Evolutionary conservation across 2,329 filamentous ascomycete genomes (phyloP), one percentile per base, ranked within the genome.

Genomic region (Ophiostoma tasmaniense): DNA sequence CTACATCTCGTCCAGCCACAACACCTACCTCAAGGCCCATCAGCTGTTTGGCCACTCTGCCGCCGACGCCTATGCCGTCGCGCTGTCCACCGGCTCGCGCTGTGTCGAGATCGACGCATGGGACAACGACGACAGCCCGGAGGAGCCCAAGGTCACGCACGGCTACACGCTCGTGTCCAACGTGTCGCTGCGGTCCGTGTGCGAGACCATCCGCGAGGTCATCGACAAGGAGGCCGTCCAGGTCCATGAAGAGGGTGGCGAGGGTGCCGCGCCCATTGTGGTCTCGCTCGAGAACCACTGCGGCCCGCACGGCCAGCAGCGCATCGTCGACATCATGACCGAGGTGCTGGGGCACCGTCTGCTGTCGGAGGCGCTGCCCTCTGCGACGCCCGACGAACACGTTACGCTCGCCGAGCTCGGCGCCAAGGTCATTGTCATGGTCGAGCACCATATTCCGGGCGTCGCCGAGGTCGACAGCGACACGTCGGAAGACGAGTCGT

Each of bases 241-340:
- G 25, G 25, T n/a, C 3, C 5, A 55, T 4, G 50, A 55, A 8
- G 50, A 25, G 0, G 22, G n/a, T 22, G 50, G 22, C 25, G 25
- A 20, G 6, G 17, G 25, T 4, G 55, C 55, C 3, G 25, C 55
- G 11, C 55, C 55, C 25, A 61, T 61, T 61, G 55, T 61, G 25
- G 7, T 61, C 25, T 61, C 55, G 55, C 55, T 61, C 25, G 55
- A 61, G 55, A 61, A 61, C 55, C 55, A 61, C 55, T 61, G 55
- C 55, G 55, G 55, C 25, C n/a, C 55, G 55, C 55, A 61, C 25
- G 55, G 55, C 25, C 55, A 61, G 55, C 55, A 30, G 55, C 55
- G 55, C 55, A 61, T 61, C 55, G 55, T 61, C 55, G 55, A 61
- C n/a, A 61, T 61, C 55, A 61, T 61, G 55, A 61, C 55, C 55